A percentile compares a stretch with the other conserved stretches of the same genome.
phyloP scores from a whole-genome alignment of 2,329 filamentous ascomycete genomes.

The Xylariaceae sp. region DNA sequence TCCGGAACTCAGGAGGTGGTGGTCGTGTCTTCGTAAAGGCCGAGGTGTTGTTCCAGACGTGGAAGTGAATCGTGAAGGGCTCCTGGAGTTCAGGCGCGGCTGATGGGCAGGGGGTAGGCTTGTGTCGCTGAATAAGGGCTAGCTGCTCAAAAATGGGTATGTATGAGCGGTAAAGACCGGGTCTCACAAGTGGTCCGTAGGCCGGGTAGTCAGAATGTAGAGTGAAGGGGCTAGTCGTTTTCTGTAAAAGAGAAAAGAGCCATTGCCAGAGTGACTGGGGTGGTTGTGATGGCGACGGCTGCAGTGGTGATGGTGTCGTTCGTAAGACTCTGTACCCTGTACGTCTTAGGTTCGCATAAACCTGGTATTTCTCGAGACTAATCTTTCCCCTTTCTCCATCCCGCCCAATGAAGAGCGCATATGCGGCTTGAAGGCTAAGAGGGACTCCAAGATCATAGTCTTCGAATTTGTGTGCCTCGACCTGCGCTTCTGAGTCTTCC shows the following conservation, averaged over 20 bases:
- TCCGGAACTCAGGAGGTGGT: conserved; percentile 79
- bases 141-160: conserved; percentile 77
- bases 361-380: conserved; percentile 80
- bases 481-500: conserved; percentile 38
- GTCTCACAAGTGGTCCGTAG: conserved; percentile 64
- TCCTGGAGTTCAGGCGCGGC: conserved; percentile 40
- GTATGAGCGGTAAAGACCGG: conserved; percentile 71
- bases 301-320: conserved; percentile 53
- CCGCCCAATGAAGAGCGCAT: conserved; percentile 79
- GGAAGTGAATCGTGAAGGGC: conserved; percentile 76
- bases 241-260: conserved; percentile 55
- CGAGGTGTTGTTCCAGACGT: conserved; percentile 77
- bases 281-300: conserved; percentile 25
- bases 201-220: conserved; percentile 38
- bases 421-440: conserved; percentile 89
- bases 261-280: conserved; percentile 54
- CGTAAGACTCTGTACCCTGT: conserved; percentile 82
- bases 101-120: conserved; percentile 50
- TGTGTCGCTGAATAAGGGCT: conserved; percentile 73
- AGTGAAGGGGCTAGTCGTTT: conserved; percentile 17
- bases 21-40: conserved; percentile 81
- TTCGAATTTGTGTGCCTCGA: conserved; percentile 29
- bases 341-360: conserved; percentile 84
- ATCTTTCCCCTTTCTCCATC: conserved; percentile 67
- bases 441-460: conserved; percentile 73